phyloP scores from a whole-genome alignment of 306 rosid genomes.

The Morella rubra region DNA sequence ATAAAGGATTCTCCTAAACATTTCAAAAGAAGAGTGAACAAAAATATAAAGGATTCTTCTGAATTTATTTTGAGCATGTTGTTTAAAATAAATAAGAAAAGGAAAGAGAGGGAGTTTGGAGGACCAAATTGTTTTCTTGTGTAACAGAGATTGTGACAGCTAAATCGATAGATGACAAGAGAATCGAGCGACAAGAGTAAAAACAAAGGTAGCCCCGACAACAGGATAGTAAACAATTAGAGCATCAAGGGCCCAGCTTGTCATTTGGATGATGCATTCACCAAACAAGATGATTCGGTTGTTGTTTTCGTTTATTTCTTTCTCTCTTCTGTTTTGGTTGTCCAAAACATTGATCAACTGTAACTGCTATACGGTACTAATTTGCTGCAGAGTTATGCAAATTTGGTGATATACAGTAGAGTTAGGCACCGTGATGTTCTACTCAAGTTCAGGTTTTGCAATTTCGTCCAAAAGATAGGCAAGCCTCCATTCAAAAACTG shows the following conservation, averaged over 20 bases:
- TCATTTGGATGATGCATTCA: background rate
- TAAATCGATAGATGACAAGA: background rate
- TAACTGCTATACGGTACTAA: background rate
- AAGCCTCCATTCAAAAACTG: background rate
- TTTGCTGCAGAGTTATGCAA: background rate
- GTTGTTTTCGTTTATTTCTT: background rate
- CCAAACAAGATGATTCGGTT: background rate
- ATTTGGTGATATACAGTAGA: background rate
- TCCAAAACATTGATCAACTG: no score
- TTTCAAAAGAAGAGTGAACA: constrained; percentile 9
- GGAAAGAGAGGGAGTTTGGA: background rate
- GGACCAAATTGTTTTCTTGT: background rate
- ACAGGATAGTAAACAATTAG: constrained; percentile 11
- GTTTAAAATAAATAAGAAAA: background rate
- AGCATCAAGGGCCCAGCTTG: background rate
- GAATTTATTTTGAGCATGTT: background rate
- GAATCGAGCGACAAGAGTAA: background rate
- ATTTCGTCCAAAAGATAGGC: background rate
- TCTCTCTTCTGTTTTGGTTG: no score
- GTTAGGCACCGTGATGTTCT: background rate
- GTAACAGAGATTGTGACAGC: background rate
- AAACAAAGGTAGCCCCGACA: background rate
- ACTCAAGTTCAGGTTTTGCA: constrained; percentile 12
- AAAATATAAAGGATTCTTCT: no score
- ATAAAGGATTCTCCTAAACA: constrained; percentile 3